Conservation (phyloP, 805 yeast genomes). For the Hanseniaspora thailandica region DNA sequence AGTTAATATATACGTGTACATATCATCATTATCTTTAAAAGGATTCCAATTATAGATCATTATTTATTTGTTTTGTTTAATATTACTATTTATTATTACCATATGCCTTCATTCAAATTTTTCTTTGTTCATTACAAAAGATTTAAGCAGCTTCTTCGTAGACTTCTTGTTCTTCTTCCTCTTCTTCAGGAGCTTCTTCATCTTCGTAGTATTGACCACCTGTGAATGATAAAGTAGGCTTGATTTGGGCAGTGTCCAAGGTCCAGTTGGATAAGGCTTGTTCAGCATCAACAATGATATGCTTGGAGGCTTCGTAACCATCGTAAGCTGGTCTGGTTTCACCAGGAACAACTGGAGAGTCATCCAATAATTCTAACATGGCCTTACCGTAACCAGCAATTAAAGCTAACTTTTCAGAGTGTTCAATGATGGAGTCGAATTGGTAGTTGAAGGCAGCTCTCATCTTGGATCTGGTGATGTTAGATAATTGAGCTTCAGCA, state of each 20-base stretch:
- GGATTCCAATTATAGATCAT: too few species aligned
- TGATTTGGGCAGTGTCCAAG: conserved; percentile 84
- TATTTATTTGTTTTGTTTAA: not conserved
- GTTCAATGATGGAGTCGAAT: conserved; percentile 89
- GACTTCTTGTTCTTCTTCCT: conserved; percentile 37
- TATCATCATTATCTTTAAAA: not conserved
- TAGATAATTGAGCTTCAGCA: conserved; percentile 97
- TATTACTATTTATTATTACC: not conserved
- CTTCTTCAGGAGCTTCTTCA: conserved; percentile 62
- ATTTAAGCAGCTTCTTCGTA: conserved; percentile 32
- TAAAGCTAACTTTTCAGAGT: conserved; percentile 88
- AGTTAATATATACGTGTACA: not conserved
- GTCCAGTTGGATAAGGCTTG: conserved; percentile 94
- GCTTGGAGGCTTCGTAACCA: conserved; percentile 96
- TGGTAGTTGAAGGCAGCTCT: conserved; percentile 96
- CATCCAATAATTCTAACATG: conserved; percentile 86
- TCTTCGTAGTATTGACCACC: conserved; percentile 57
- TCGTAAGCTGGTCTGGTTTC: conserved; percentile 97
- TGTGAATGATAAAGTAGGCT: conserved; percentile 81
- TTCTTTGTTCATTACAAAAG: conserved; percentile 21
- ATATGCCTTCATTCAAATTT: conserved; percentile 22
- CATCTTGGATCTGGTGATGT: conserved; percentile 94
- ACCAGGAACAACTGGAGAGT: conserved; percentile 96
- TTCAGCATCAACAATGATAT: conserved; percentile 94
- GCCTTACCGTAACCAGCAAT: conserved; percentile 99